phyloP scores from a whole-genome alignment of 257 asterid genomes.

The Coffea eugenioides region DNA sequence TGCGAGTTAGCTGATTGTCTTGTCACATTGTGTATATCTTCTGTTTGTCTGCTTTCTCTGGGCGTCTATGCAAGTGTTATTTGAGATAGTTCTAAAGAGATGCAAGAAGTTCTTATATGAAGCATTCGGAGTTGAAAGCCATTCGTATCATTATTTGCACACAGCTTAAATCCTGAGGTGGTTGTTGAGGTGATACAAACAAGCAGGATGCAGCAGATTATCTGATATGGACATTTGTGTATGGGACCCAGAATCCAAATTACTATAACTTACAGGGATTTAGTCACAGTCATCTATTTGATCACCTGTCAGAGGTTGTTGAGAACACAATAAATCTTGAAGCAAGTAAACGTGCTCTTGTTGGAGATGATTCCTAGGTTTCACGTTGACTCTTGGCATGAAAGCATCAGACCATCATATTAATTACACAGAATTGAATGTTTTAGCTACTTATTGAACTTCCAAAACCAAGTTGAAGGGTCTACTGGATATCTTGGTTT shows the following conservation, averaged over 20 bases:
- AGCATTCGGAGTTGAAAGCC: constrained; percentile 48
- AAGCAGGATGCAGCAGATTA: constrained; percentile 50
- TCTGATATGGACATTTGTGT: constrained; percentile 45
- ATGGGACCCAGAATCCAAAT: constrained; percentile 42
- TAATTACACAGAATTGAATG: constrained; percentile 45
- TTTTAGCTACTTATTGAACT: constrained; percentile 36
- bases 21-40: neutral
- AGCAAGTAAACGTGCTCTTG: constrained; percentile 35
- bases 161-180: constrained; percentile 42
- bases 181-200: constrained; percentile 43
- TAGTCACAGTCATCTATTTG: constrained; percentile 37
- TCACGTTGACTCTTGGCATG: constrained; percentile 43
- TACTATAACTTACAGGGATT: constrained; percentile 44
- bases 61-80: constrained; percentile 40
- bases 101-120: constrained; percentile 46
- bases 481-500: constrained; percentile 35
- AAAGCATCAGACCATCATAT: constrained; percentile 41
- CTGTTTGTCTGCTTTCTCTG: constrained; percentile 1
- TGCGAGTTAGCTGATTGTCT: neutral
- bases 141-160: constrained; percentile 40
- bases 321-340: constrained; percentile 39
- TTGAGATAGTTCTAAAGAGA: constrained; percentile 42
- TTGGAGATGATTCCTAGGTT: constrained; percentile 35
- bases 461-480: constrained; percentile 43
- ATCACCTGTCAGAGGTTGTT: constrained; percentile 42